These are phyloP conservation scores for Dendrocalamus latiflorus DNA, from an alignment of 202 grass and related monocot genomes.

Conservation along the genomic window DNA sequence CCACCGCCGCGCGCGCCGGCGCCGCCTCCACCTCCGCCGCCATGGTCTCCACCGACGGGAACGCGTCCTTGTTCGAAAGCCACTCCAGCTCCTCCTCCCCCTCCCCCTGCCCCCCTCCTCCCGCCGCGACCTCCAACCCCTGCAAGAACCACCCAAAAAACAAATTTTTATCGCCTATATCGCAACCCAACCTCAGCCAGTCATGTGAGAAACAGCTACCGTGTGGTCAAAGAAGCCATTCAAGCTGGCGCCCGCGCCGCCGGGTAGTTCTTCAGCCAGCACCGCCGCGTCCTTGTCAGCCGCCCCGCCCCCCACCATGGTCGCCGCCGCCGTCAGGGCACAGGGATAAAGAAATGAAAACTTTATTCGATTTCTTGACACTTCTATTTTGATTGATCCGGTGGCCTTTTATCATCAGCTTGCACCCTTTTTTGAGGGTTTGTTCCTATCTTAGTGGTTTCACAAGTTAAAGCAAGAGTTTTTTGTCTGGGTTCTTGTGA, in stretches of 20 bases:
- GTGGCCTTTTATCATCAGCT: constrained; percentile 21
- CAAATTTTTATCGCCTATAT: constrained; percentile 14
- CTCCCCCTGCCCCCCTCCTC: constrained; percentile 30
- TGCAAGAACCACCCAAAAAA: constrained; percentile 14
- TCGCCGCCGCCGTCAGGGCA: constrained; percentile 19
- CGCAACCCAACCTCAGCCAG: not conserved
- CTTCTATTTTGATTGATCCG: constrained; percentile 31
- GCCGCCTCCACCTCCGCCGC: constrained; percentile 22
- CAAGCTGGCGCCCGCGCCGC: constrained; percentile 37
- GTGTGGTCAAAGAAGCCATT: constrained; percentile 52
- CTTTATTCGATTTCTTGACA: constrained; percentile 27
- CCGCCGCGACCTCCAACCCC: constrained; percentile 33
- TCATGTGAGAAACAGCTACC: constrained; percentile 13
- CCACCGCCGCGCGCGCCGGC: constrained; percentile 20
- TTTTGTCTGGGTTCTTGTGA: constrained; percentile 35
- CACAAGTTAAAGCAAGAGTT: constrained; percentile 12
- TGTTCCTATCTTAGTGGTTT: constrained; percentile 27
- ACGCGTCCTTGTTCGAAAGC: constrained; percentile 85
- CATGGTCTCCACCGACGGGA: constrained; percentile 64
- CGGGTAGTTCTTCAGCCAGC: constrained; percentile 34
- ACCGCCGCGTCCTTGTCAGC: constrained; percentile 26
- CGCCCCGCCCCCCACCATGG: constrained; percentile 12
- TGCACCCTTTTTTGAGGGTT: constrained; percentile 12
- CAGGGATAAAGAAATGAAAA: constrained; percentile 40
- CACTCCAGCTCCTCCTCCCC: constrained; percentile 81